A percentile compares a stretch with the other conserved stretches of the same genome.
These are phyloP conservation scores for Dendrobium officinale DNA, from an alignment of 106 monocot genomes.

Conservation along the genomic window DNA sequence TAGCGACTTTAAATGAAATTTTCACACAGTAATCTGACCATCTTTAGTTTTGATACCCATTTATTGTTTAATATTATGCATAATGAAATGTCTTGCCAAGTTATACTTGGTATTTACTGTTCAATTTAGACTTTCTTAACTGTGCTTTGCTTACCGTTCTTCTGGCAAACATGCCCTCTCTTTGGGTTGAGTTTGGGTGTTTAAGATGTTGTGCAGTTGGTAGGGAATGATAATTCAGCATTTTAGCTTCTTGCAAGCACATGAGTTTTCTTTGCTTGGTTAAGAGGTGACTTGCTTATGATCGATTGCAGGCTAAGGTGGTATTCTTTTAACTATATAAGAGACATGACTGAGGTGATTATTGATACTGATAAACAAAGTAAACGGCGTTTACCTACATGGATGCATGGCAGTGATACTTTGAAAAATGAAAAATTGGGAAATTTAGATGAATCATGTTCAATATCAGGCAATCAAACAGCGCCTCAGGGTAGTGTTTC, in stretches of 20 bases:
- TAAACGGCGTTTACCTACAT: constrained; percentile 39
- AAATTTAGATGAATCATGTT: constrained; percentile 1
- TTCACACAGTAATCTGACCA: not conserved
- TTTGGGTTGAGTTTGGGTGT: not conserved
- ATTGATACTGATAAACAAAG: constrained; percentile 8
- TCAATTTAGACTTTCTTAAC: not conserved
- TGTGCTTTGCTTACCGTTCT: not conserved
- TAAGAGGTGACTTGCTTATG: not conserved
- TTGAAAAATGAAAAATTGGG: constrained; percentile 13
- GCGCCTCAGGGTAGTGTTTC: constrained; percentile 7
- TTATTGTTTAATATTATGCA: not conserved
- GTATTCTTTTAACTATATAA: not conserved
- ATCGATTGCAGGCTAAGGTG: not conserved
- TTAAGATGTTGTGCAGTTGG: not conserved
- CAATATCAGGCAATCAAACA: constrained; percentile 7
- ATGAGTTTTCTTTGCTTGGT: not conserved
- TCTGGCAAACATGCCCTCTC: not conserved
- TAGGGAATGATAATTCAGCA: not conserved
- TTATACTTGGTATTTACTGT: not conserved
- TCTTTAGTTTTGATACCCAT: not conserved
- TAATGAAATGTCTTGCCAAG: not conserved
- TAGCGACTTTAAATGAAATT: not conserved
- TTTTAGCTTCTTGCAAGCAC: not conserved
- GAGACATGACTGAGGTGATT: constrained; percentile 23
- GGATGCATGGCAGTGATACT: constrained; percentile 36